These are phyloP conservation scores for Hanseniaspora mollemarum DNA, from an alignment of 805 yeast species.

Conservation along the genomic window DNA sequence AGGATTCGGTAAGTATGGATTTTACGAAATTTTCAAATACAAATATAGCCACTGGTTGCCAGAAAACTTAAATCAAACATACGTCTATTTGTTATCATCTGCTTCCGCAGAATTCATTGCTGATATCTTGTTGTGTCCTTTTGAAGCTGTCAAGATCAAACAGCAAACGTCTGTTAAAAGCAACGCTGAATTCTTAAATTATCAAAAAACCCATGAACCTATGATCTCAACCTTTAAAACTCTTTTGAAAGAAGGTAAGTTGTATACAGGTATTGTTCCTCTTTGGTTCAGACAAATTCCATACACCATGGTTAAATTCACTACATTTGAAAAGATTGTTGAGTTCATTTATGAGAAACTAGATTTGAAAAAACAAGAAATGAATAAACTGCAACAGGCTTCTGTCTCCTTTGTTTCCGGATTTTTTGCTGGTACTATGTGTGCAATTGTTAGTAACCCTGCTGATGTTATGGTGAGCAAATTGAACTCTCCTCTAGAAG, in stretches of 20 bases:
- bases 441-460: constrained; percentile 93
- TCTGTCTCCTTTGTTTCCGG: constrained; percentile 94
- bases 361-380: constrained; percentile 62
- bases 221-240: constrained; percentile 34
- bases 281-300: constrained; percentile 96
- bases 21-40: constrained; percentile 83
- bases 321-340: constrained; percentile 86
- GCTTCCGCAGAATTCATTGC: constrained; percentile 93
- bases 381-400: constrained; percentile 67
- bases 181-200: constrained; percentile 7
- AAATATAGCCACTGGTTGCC: constrained; percentile 60
- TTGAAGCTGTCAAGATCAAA: constrained; percentile 87
- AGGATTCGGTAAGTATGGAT: constrained; percentile 96
- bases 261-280: constrained; percentile 83
- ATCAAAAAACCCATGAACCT: constrained; percentile 1
- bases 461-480: constrained; percentile 98
- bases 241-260: constrained; percentile 63
- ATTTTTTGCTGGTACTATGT: constrained; percentile 92
- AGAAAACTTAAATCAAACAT: constrained; percentile 45
- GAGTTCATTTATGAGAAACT: constrained; percentile 61
- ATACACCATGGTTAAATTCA: constrained; percentile 96
- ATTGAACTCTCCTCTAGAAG: constrained; percentile 44
- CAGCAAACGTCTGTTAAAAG: constrained; percentile 85
- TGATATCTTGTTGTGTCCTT: constrained; percentile 81
- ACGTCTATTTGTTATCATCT: constrained; percentile 70